phyloP scores from a whole-genome alignment of 805 yeast species.

The Hyphopichia homilentoma region DNA sequence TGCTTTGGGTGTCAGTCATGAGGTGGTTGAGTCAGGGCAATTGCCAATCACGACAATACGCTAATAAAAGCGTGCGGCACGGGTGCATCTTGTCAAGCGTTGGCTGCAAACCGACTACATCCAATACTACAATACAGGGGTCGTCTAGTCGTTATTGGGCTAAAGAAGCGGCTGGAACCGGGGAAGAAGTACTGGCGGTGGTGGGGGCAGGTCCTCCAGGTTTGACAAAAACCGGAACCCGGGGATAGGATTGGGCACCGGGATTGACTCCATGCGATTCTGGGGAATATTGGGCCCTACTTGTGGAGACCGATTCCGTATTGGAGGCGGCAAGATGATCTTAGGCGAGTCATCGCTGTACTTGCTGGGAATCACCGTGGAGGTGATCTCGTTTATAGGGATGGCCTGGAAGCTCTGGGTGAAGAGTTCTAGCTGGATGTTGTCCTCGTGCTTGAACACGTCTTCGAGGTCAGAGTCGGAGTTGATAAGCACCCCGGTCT shows the following conservation, averaged over 20 bases:
- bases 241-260: constrained; percentile 6
- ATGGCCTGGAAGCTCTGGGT: constrained; percentile 31
- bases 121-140: too few species aligned
- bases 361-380: constrained; percentile 22
- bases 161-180: constrained; percentile 1
- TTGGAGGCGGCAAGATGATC: constrained; percentile 34
- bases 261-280: constrained; percentile 9
- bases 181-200: constrained; percentile 18
- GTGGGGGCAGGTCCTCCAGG: constrained; percentile 22
- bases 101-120: too few species aligned
- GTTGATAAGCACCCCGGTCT: constrained; percentile 21
- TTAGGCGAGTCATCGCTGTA: constrained; percentile 15
- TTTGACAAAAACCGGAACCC: constrained; percentile 17
- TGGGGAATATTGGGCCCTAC: constrained; percentile 2
- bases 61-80: too few species aligned
- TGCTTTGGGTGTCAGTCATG: too few species aligned
- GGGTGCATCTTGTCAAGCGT: too few species aligned
- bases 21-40: too few species aligned
- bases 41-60: too few species aligned
- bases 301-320: constrained; percentile 8
- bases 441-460: constrained; percentile 26
- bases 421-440: constrained; percentile 35
- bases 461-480: constrained; percentile 37
- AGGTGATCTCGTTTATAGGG: constrained; percentile 34
- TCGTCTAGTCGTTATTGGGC: too few species aligned